Evolutionary conservation across 176 grass and related monocot genomes (phyloP), one percentile per base, ranked within the genome.

Genomic region (Musa acuminata): DNA sequence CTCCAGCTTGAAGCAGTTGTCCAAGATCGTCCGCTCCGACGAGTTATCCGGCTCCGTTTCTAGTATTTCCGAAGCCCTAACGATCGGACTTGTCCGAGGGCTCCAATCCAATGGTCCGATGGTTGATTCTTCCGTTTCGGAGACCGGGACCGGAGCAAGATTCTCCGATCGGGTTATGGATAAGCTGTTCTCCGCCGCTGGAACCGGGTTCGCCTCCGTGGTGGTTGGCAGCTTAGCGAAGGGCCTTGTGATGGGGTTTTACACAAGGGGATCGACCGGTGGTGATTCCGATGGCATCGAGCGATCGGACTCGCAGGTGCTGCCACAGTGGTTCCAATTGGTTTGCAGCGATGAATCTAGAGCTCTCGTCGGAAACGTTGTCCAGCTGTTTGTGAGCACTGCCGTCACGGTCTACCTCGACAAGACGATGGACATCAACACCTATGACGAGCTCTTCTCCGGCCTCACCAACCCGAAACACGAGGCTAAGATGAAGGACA

Each of bases 401-500:
- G 86, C 88, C 8, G 91, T 99, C 72, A 83, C 79, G 50, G 91
- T 95, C 48, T 99, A 93, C 78, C 85, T 99, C 51, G 96, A 95
- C 35, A 99, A 89, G 81, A 99, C 96, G 11, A 92, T 92, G 75
- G 87, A 99, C 72, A 91, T 99, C 79, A 99, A 99, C 68, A 87
- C 91, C 23, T 99, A 89, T 43, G 83, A 99, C 64, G 91, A 99
- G 35, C 27, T 99, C 63, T 99, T 99, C 50, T 69, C 92, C 35
- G 91, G 91, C 19, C 86, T 99, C 54, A 99, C 96, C 52, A 88
- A 99, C 57, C 85, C 96, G 11, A 95, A 11, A 76, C 87, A 89
- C 11, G 86, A 89, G 52, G 64, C 80, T 6, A 95, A 89, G 83
- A 82, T 88, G 55, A 99, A 86, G 79, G 91, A 88, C 26, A 71